Evolutionary conservation across 2,329 filamentous ascomycete species (phyloP), one percentile per base, ranked within the genome.

Genomic region (Tolypocladium album): DNA sequence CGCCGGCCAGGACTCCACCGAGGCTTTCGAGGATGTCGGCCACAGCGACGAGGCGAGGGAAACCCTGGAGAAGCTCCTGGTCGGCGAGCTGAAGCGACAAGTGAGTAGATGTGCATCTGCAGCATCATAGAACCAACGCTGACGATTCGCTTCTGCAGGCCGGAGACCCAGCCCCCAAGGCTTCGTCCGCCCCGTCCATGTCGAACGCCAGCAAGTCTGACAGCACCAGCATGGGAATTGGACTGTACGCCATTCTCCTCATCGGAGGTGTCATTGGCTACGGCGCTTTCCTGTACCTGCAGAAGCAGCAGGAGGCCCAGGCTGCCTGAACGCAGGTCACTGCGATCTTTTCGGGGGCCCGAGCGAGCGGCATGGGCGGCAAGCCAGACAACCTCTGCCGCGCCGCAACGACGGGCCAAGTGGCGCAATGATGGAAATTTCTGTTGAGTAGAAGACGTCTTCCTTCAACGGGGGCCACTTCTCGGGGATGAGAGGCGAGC

Each of bases 41-140:
- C 94, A 99, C 88, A 95, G 90, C 70, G 94, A 99, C 77, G 94
- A 99, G 82, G 94, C 94, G 67, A 88, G 94, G 67, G 93, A 97
- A 81, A 93, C 96, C 67, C 86, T 99, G 61, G 86, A 88, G 39
- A 84, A 85, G 70, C 80, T 96, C 65, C 77, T 86, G 58, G 82
- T 94, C 66, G 92, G 90, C 65, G 81, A 73, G 43, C 77, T 97
- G 74, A 95, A 96, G 86, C 85, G 90, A 75, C 74, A 84, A 81
- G 90, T 95, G 83, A 70, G 86, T 74, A 9, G 6, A 60, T 56
- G 40, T 22, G 36, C 55, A 58, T 47, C 31, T 31, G 9, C 20
- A 20, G 24, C 42, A 57, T 43, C 24, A 5, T 61, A 47, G 12
- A 34, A 11, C 24, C 38, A 53, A 55, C 64, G 61, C 69, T 73